These are phyloP conservation scores for Hypoxylon sp. DNA, from an alignment of 2,329 filamentous ascomycete species.

Conservation along the genomic window DNA sequence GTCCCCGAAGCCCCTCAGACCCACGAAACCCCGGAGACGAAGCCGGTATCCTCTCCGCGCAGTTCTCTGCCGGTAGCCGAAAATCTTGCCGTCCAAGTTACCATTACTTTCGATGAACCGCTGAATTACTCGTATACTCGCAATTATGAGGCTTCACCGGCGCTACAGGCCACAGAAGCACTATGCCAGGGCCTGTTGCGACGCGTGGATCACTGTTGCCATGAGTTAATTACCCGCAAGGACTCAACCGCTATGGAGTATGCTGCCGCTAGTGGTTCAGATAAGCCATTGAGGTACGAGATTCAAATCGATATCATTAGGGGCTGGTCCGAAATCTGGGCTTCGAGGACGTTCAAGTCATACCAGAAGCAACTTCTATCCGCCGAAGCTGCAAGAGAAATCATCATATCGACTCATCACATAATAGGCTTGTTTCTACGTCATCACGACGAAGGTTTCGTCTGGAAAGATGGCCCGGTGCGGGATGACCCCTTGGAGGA, in stretches of 20 bases:
- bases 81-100: slow-evolving; percentile 60
- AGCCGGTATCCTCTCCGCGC: slow-evolving; percentile 36
- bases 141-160: slow-evolving; percentile 63
- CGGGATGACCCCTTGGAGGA: slow-evolving; percentile 57
- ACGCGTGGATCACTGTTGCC: slow-evolving; percentile 66
- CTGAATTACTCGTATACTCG: slow-evolving; percentile 61
- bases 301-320: slow-evolving; percentile 63
- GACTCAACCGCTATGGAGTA: slow-evolving; percentile 64
- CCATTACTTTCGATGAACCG: slow-evolving; percentile 63
- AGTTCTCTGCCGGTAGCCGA: slow-evolving; percentile 42
- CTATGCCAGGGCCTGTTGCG: slow-evolving; percentile 65
- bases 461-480: slow-evolving; percentile 63
- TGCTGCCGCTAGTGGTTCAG: slow-evolving; percentile 54
- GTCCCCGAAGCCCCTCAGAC: slow-evolving; percentile 11
- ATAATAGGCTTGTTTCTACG: slow-evolving; percentile 67
- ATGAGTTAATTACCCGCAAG: slow-evolving; percentile 68
- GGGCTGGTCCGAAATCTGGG: slow-evolving; percentile 59
- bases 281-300: slow-evolving; percentile 65
- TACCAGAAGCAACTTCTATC: slow-evolving; percentile 65
- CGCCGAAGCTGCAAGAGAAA: slow-evolving; percentile 61
- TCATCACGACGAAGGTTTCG: slow-evolving; percentile 65
- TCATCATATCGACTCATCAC: slow-evolving; percentile 64
- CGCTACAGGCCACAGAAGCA: slow-evolving; percentile 61
- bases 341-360: slow-evolving; percentile 63
- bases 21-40: slow-evolving; percentile 29